Evolutionary conservation across 371 early-diverging fungal species (phyloP).

Genomic region (Mucor piriformis): DNA sequence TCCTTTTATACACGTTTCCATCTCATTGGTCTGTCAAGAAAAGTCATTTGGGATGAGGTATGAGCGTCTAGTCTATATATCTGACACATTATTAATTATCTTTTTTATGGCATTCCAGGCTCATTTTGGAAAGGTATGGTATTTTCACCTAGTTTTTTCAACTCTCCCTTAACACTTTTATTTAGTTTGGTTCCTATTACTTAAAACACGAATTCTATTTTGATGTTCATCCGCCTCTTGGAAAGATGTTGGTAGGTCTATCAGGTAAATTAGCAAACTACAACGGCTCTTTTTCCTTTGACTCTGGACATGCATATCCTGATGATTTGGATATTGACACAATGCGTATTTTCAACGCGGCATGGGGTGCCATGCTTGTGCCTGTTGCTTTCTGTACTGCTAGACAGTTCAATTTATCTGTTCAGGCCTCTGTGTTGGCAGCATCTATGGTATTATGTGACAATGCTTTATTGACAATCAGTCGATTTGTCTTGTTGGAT

Average conservation of each 20-base stretch:
- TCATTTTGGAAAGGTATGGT: conserved; percentile 86
- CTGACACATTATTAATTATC: neutral
- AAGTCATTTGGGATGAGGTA: conserved; percentile 82
- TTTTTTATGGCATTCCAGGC: conserved; percentile 54
- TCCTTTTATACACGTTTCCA: conserved; percentile 78
- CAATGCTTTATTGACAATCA: conserved; percentile 86
- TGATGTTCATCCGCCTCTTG: conserved; percentile 99
- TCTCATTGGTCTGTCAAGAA: conserved; percentile 69
- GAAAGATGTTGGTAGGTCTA: conserved; percentile 97
- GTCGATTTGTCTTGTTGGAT: conserved; percentile 98
- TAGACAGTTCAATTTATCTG: conserved; percentile 70
- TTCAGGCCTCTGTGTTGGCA: conserved; percentile 66
- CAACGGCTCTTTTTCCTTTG: conserved; percentile 90
- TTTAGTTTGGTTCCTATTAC: conserved; percentile 92
- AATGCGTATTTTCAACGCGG: conserved; percentile 92
- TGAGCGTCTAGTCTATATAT: neutral
- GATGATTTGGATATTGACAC: conserved; percentile 79
- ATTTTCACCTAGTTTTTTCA: neutral
- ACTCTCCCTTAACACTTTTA: neutral
- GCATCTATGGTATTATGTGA: conserved; percentile 82
- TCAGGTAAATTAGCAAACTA: conserved; percentile 90
- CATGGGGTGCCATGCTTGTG: conserved; percentile 92
- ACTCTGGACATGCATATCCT: conserved; percentile 87
- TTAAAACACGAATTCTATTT: conserved; percentile 93
- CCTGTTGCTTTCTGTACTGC: conserved; percentile 94